Base-by-base conservation (phyloP, 805 yeast genomes). In the Ogataea chonburiensis region DNA sequence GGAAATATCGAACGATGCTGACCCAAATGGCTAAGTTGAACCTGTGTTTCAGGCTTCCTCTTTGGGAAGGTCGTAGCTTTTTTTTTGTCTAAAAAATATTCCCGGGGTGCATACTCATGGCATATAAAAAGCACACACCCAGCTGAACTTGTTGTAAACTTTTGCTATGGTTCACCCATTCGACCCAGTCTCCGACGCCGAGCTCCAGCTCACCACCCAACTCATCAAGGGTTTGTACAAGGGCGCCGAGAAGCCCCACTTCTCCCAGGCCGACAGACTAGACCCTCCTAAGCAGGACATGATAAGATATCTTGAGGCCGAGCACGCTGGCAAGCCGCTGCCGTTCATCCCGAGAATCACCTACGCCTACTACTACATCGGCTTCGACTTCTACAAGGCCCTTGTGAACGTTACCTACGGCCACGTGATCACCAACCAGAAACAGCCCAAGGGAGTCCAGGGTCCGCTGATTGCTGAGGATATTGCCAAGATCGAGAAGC, bases 271-370 rank as follows among this genome's bases (percentile, higher is more conserved):
- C 42, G 89, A 82, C 56, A 71, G 79, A 57, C 50, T 74, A 30
- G 94, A 85, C 55, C 95, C 95, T 21, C 89, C 94, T 43, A 85
- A 85, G 71, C 66, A 72, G 49, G 78, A 72, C 44, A 79, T 85
- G 81, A 53, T 77, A 45, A 74, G 70, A 51, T 84, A 70, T 61
- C 66, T 85, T 45, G 81, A 78, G 42, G 80, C 84, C 37, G 87
- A 82, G 64, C 76, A 72, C 50, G 63, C 67, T 28, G 80, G 79
- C 21, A 60, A 58, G 14, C 50, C 62, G 15, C 59, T 77, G 16
- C 86, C 86, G 21, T 55, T 46, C n/a, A 75, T 85, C 40, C 72
- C 88, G 26, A 77, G 94, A 67, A 68, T 81, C 33, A 74, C 79
- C 13, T 81, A 79, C 58, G 76, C 71, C 28, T 79, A 79, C 67